Percentiles rank a stretch among this genome's conserved stretches.
These are phyloP conservation scores for Stephanodiscus minutulus DNA, from an alignment of 108 stramenopile genomes.

Conservation along the genomic window DNA sequence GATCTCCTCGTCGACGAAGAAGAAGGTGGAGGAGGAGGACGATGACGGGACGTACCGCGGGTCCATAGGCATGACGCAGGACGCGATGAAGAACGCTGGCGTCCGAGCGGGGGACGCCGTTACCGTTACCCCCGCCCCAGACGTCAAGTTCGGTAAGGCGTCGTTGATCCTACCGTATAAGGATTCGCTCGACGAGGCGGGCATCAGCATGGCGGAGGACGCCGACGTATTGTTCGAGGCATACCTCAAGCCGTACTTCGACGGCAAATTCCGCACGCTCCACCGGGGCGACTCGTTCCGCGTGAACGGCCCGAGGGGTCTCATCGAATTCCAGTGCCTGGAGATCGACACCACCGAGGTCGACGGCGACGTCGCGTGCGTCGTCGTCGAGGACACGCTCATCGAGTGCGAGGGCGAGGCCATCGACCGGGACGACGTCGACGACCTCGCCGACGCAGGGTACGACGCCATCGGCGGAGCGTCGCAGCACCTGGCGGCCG, in stretches of 20 bases:
- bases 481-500: slow-evolving; percentile 93
- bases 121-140: slow-evolving; percentile 69
- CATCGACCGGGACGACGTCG: slow-evolving; percentile 72
- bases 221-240: slow-evolving; percentile 69
- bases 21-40: background rate
- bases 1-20: slow-evolving; percentile 13
- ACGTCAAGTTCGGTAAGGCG: slow-evolving; percentile 89
- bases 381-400: slow-evolving; percentile 86
- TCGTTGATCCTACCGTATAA: slow-evolving; percentile 76
- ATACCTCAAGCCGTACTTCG: slow-evolving; percentile 89
- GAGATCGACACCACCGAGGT: slow-evolving; percentile 88
- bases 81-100: slow-evolving; percentile 87
- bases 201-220: slow-evolving; percentile 47
- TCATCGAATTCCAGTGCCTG: slow-evolving; percentile 80
- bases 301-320: slow-evolving; percentile 73
- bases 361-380: slow-evolving; percentile 80
- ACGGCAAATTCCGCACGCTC: slow-evolving; percentile 79
- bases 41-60: slow-evolving; percentile 30
- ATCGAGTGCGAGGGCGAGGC: slow-evolving; percentile 87
- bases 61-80: slow-evolving; percentile 73
- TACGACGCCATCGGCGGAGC: slow-evolving; percentile 98
- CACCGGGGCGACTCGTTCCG: slow-evolving; percentile 76
- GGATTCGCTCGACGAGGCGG: slow-evolving; percentile 67
- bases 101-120: slow-evolving; percentile 86
- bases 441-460: slow-evolving; percentile 93